Base-by-base conservation (phyloP, 164 flowering plant genomes). In the Stephania japonica region DNA sequence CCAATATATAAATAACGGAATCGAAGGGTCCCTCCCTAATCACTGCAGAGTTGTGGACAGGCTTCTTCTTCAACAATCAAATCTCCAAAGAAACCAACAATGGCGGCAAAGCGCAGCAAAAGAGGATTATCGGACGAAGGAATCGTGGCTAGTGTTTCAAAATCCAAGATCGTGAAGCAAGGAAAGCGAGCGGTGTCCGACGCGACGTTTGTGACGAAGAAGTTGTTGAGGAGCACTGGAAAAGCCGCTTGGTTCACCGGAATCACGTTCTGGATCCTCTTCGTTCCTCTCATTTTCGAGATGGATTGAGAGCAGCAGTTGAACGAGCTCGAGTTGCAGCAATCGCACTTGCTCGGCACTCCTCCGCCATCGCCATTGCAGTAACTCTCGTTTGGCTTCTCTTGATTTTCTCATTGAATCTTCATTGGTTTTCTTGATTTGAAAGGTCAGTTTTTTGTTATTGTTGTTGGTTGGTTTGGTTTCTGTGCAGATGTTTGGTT, bases 211-310 rank as follows among this genome's bases (percentile, higher is more conserved):
- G 87, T 86, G 7, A 53, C 85, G 26, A 83, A 79, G 71, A 82
- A 80, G 76, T 89, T 91, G 12, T 76, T 86, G 19, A 80, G 74
- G 65, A 89, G 93, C 86, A 91, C 91, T 12, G 96, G 91, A 2
- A 91, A 84, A 70, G 96, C 93, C 7, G 90, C 93, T 11, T 91
- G 96, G 96, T 83, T 89, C 64, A 86, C 84, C 38, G 89, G 87
- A n/a, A 91, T 91, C 16, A 84, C 88, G 14, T 82, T 89, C 69
- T 73, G 89, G 59, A 73, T 91, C 49, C 79, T 91, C 8, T 85
- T 81, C 2, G 83, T 91, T 18, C 96, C 93, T 1, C 80, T 91
- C 42, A 81, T 89, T 69, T 82, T 89, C 72, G 89, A 79, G 82
- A 87, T 89, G 88, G 93, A 91, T 70, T 87, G 93, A 12, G 96